A percentile compares a stretch with the other conserved stretches of the same genome.
Conservation (phyloP, 2,329 filamentous ascomycete species). For the Alternaria longipes region DNA sequence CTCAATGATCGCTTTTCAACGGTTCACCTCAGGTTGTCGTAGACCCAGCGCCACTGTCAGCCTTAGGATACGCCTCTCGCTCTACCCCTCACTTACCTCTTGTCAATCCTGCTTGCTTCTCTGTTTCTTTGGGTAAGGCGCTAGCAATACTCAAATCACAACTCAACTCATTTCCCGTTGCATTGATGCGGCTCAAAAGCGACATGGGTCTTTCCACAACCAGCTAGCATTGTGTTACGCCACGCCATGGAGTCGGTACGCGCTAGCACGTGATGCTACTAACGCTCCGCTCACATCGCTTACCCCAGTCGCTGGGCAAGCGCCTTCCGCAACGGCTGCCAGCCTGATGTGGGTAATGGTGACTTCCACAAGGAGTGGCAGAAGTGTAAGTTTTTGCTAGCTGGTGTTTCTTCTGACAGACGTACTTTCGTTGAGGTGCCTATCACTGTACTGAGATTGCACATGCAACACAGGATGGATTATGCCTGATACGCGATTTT, state of each 20-base stretch:
- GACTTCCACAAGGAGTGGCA: not conserved
- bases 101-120: not conserved
- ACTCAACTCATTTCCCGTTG: not conserved
- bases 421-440: not conserved
- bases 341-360: conserved; percentile 17
- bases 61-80: not conserved
- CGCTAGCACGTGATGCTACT: conserved; percentile 10
- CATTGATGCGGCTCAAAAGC: conserved; percentile 5
- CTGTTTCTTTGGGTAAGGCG: not conserved
- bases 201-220: conserved; percentile 2
- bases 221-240: conserved; percentile 6
- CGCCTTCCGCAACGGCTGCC: conserved; percentile 2
- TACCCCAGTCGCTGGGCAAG: not conserved
- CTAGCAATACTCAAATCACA: not conserved
- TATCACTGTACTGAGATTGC: not conserved
- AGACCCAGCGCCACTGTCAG: not conserved
- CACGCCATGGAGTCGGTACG: conserved; percentile 8
- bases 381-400: not conserved
- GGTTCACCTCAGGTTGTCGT: conserved; percentile 1
- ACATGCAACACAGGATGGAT: not conserved
- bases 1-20: conserved; percentile 6
- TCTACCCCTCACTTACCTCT: conserved; percentile 1
- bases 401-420: not conserved
- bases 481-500: too few relatives aligned
- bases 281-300: conserved; percentile 10